Conservation (phyloP, 257 asterid species). For the Fraxinus pennsylvanica region DNA sequence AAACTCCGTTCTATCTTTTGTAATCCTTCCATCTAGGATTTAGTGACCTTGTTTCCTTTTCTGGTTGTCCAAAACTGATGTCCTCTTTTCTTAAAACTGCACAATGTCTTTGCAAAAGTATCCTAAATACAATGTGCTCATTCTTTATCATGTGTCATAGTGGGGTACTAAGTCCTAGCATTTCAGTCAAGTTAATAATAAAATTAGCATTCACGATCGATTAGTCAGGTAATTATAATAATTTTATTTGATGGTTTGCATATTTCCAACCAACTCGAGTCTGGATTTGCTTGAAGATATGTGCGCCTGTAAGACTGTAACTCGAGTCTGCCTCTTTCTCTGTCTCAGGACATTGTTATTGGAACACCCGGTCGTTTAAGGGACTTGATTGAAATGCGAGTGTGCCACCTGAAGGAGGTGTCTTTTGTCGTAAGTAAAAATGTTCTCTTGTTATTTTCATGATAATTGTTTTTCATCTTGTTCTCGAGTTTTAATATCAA, state of each 20-base stretch:
- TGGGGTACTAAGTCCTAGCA: not conserved
- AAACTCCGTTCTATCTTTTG: not conserved
- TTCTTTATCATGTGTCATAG: slow-evolving; percentile 2
- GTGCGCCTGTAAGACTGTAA: not conserved
- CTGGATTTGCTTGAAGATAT: not conserved
- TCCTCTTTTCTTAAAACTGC: not conserved
- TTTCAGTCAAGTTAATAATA: not conserved
- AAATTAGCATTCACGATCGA: not conserved
- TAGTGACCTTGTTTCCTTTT: not conserved
- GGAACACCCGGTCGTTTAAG: slow-evolving; percentile 96
- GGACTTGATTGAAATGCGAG: slow-evolving; percentile 91
- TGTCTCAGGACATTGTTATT: slow-evolving; percentile 80
- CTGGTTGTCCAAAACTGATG: not conserved
- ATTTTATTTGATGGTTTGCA: not conserved
- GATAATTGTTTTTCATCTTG: too few relatives aligned
- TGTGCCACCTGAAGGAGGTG: slow-evolving; percentile 70
- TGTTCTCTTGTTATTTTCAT: not conserved
- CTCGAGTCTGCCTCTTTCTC: slow-evolving; percentile 18
- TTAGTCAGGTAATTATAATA: not conserved
- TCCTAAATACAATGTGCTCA: not conserved
- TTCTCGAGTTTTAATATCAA: not conserved
- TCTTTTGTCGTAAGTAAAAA: slow-evolving; percentile 79
- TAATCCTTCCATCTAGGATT: not conserved
- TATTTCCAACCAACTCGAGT: not conserved
- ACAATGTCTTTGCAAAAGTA: not conserved